Base-by-base conservation (phyloP, 441 rosid genomes). In the Capsella rubella region DNA sequence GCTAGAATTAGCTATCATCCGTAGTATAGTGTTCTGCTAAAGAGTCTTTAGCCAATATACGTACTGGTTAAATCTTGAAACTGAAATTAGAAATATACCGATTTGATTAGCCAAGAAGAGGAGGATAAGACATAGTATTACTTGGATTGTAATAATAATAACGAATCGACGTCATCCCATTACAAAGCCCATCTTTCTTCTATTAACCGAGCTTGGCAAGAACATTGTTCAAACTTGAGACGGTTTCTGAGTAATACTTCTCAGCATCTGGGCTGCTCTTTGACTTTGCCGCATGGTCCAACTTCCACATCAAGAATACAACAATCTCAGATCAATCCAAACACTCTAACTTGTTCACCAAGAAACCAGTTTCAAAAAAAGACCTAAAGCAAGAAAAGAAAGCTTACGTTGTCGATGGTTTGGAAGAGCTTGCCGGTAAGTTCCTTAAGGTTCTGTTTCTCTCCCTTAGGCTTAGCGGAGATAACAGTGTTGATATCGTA, bases 211-310 rank as follows among this genome's bases (percentile, higher is more conserved):
- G 84, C 84, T 93, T 90, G 69, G 97, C 83, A 79, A 95, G 88
- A 77, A 95, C 96, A 80, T 90, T 87, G 80, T 91, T 91, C 80
- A 93, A 81, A 68, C 80, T 29, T 64, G 98, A 84, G 62, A 90
- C 92, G 0, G 98, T 88, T 84, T 86, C 82, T 3, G 95, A 84
- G 78, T 92, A 92, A 75, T 86, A 92, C 82, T 95, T 93, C 87
- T 93, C 95, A 63, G 98, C 99, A 70, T 93, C 84, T 11, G 95
- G 79, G 52, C 81, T 82, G 86, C 97, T 95, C 90, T 95, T 95
- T 35, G 82, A 81, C 89, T 83, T 92, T 52, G 98, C 98, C 53
- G 99, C 99, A 74, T 91, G 76, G 79, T 95, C 99, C 82, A 92
- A 69, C 98, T 92, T 80, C 16, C 16, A 45, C 34, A 74, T 37